Base-by-base conservation (phyloP, 306 rosid species). In the Acacia confusa region DNA sequence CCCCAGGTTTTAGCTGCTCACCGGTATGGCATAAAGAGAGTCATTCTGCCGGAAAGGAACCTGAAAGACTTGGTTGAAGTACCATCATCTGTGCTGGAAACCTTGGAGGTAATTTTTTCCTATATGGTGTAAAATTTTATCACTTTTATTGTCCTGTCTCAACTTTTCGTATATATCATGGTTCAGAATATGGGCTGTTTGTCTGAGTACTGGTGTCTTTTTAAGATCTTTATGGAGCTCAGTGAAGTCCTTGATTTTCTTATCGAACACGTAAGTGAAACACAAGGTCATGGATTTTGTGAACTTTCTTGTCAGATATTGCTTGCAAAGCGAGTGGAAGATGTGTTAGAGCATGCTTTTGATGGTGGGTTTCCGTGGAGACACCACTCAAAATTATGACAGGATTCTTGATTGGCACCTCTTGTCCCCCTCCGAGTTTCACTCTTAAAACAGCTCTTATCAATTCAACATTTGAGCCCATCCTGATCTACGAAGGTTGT, bases 1-100 rank as follows among this genome's bases (percentile, higher is more conserved):
- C 78, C 82, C 81, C 89, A 95, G 99, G 88, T 95, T 85, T 88
- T 95, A 89, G 99, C 98, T 64, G 99, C 99, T 16, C 98, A 93
- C 74, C 94, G 98, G 72, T 86, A 73, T 73, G 98, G 99, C 75
- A 91, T 95, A 74, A 95, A 85, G 84, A 92, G 99, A 77, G 92
- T 95, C 74, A 93, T 95, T 82, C 88, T 93, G 47, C 99, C 99
- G 48, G 94, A 95, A 87, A 92, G 94, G 89, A 95, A 95, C 82
- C 81, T 89, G 92, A 95, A 95, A 82, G 99, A 95, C 88, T 91
- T 93, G 83, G 95, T 78, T 76, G 99, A 95, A 88, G 96, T 95
- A 45, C 98, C 99, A 78, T 68, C 99, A 12, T 85, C 88, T 7
- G 98, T 95, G 82, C 93, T 93, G 65, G 87, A 88, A 27, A 85